Base-by-base conservation (phyloP, 1,139 yeast genomes). In the Suhomyces coccinellae region DNA sequence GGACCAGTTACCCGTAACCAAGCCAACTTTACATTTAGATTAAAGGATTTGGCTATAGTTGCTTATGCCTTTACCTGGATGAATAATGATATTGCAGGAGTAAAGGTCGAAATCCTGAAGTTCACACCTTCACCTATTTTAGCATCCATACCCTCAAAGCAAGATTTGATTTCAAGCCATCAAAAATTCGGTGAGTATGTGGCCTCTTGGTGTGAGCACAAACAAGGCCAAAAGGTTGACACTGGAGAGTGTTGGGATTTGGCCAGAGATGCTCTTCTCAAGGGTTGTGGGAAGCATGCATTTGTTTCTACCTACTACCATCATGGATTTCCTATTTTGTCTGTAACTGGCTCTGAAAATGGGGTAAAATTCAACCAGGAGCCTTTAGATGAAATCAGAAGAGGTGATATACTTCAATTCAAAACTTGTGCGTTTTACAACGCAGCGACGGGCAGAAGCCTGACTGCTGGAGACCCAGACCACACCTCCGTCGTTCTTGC, bases 211-310 rank as follows among this genome's bases (percentile, higher is more conserved):
- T 71, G 81, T 53, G 85, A 83, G 54, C 74, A 74, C 33, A 72
- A 73, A 36, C 56, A 66, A 38, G 86, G 85, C 1, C 69, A 71
- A 38, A 71, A 71, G 44, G 86, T 85, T 7, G 88, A 87, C 2
- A 65, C 78, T 42, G 93, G 93, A 9, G 91, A 85, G 57, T 85
- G 93, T 63, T 85, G 91, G 91, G 86, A 87, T 35, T 70, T 85
- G 48, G 91, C 89, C 1, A 75, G 75, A 43, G 80, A 81, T 44
- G 88, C 89, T 0, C 66, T 85, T 33, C 65, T 68, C 40, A 74
- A 77, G 47, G 82, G 83, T 0, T 80, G 86, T 52, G 84, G 84
- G 0, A 80, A 78, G 17, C 78, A 76, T 54, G 89, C 89, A 0
- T 74, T 84, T 65, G 74, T 77, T 1, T 76, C 85, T 10, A 70